phyloP scores from a whole-genome alignment of 2,329 filamentous ascomycete genomes.

The Sporothrix variecibatus region DNA sequence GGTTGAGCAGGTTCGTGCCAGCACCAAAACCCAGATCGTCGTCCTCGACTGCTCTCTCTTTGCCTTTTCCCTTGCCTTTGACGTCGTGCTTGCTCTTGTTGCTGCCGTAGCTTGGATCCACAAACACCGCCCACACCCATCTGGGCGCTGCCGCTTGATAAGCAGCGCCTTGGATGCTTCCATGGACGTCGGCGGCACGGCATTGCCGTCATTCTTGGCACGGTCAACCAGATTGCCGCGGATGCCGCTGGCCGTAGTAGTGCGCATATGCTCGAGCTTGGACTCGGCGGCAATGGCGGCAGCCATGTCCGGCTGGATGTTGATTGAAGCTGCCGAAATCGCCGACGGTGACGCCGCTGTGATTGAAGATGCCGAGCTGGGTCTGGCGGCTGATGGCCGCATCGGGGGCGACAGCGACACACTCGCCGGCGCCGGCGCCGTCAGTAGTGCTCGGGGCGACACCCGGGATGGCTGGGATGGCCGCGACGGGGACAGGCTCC shows the following conservation, averaged over 20 bases:
- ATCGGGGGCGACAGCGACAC: neutral
- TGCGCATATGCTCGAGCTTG: neutral
- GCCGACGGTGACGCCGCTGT: slow-evolving; percentile 23
- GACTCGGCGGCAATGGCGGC: neutral
- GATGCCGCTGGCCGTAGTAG: neutral
- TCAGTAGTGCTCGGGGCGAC: neutral
- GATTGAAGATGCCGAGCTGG: slow-evolving; percentile 26
- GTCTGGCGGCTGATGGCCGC: neutral
- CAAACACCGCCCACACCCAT: neutral
- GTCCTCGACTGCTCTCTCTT: neutral
- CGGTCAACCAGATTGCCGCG: neutral
- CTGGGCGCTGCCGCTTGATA: neutral
- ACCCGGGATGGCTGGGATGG: too few species aligned
- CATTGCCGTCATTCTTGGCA: neutral
- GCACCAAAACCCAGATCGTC: neutral
- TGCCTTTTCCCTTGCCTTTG: neutral
- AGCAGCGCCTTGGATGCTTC: neutral
- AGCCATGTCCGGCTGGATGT: slow-evolving; percentile 28
- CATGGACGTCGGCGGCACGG: slow-evolving; percentile 1
- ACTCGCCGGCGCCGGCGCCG: too few species aligned
- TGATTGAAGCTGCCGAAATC: slow-evolving; percentile 30
- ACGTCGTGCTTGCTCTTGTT: neutral
- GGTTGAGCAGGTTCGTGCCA: neutral
- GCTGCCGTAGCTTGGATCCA: neutral
- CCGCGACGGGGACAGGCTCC: neutral